A percentile compares a stretch with the other conserved stretches of the same genome.
Evolutionary conservation across 345 rosid species (phyloP).

Genomic region (Eucalyptus cloeziana): DNA sequence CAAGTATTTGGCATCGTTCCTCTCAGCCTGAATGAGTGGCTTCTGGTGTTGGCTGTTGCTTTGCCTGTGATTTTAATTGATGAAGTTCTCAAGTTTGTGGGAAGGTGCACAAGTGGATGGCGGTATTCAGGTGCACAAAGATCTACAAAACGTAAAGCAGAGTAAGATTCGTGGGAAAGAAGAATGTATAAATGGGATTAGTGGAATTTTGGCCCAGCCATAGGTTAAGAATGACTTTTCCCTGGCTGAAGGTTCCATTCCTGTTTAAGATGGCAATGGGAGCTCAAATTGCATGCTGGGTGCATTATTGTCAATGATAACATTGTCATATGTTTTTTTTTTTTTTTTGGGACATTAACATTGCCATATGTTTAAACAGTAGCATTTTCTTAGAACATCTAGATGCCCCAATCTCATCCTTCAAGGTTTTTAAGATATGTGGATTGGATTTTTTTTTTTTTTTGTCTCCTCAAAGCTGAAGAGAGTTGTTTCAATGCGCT

Average conservation of each 20-base stretch:
- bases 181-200: neutral
- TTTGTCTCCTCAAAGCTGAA: neutral
- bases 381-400: neutral
- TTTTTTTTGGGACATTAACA: too few species aligned
- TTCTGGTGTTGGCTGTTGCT: constrained; percentile 64
- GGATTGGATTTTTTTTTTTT: neutral
- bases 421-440: neutral
- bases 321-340: neutral
- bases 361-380: neutral
- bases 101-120: constrained; percentile 43
- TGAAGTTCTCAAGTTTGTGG: constrained; percentile 69
- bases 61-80: constrained; percentile 84
- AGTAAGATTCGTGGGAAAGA: constrained; percentile 10
- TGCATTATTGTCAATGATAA: neutral
- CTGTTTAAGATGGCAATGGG: neutral
- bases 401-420: neutral
- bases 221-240: neutral
- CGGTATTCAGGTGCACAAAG: constrained; percentile 15
- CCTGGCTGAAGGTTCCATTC: neutral
- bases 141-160: constrained; percentile 42
- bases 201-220: neutral
- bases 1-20: constrained; percentile 78
- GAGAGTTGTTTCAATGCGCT: neutral
- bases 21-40: constrained; percentile 80
- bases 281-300: neutral